Percentiles rank a stretch among this genome's conserved stretches.
Conservation (phyloP, 2,329 filamentous ascomycete species). For the Colletotrichum coccodes region DNA sequence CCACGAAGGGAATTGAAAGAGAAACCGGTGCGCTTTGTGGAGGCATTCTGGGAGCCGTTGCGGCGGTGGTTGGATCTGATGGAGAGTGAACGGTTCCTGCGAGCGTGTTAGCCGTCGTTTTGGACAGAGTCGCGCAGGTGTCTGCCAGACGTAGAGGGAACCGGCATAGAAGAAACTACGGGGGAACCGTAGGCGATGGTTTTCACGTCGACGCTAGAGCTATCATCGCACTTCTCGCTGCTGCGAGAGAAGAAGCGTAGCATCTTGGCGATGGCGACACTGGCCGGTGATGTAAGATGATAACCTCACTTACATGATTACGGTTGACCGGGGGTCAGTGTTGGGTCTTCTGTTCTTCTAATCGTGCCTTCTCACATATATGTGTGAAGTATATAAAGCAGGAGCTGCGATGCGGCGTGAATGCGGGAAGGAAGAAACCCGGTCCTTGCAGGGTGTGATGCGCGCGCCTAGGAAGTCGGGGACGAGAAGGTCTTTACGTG, state of each 20-base stretch:
- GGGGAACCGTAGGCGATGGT: background rate
- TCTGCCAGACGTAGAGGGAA: background rate
- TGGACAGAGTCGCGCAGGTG: background rate
- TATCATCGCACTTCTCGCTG: constrained; percentile 12
- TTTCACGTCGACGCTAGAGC: background rate
- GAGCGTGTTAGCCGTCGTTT: background rate
- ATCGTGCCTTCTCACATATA: background rate
- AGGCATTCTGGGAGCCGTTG: constrained; percentile 50
- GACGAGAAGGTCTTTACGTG: background rate
- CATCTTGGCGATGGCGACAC: constrained; percentile 2
- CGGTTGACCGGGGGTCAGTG: background rate
- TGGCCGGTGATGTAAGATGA: background rate
- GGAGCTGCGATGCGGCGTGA: background rate
- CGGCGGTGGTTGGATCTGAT: constrained; percentile 72
- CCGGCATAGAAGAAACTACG: background rate
- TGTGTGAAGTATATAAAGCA: background rate
- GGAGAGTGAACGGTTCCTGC: constrained; percentile 79
- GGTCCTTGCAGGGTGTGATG: constrained; percentile 1
- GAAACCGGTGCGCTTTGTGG: constrained; percentile 62
- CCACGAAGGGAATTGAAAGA: constrained; percentile 88
- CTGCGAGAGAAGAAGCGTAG: constrained; percentile 21
- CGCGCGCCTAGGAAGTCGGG: background rate
- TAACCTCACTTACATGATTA: constrained; percentile 22
- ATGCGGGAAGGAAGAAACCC: background rate
- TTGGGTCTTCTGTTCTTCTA: background rate